Conservation (phyloP, 2,329 filamentous ascomycete genomes). For the Phaeosphaeriaceae sp. region DNA sequence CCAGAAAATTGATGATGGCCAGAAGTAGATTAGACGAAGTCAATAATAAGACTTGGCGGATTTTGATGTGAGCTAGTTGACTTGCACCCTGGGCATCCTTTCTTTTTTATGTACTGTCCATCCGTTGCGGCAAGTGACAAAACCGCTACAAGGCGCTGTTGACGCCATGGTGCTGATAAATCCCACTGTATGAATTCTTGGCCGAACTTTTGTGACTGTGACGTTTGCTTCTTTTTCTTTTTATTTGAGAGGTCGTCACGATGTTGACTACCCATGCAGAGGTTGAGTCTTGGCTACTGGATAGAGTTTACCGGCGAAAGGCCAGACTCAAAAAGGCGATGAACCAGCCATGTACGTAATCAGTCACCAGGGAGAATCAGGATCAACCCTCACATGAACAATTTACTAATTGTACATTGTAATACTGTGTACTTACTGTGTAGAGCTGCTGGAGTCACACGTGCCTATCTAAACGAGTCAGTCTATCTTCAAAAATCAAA, state of each 20-base stretch:
- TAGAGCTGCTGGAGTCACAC: too few relatives aligned
- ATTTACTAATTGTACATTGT: too few relatives aligned
- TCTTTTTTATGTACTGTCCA: constrained; percentile 18
- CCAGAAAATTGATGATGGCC: neutral
- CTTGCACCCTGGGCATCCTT: neutral
- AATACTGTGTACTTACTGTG: too few relatives aligned
- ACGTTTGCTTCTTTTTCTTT: constrained; percentile 14
- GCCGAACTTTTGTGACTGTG: constrained; percentile 24
- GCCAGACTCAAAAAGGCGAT: constrained; percentile 2
- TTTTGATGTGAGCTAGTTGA: neutral
- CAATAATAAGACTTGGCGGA: neutral
- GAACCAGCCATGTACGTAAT: constrained; percentile 9
- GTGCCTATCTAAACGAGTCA: too few relatives aligned
- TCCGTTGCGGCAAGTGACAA: constrained; percentile 14
- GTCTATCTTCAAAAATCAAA: too few relatives aligned
- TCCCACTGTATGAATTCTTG: constrained; percentile 5
- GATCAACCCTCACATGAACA: neutral
- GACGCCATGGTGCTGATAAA: constrained; percentile 30
- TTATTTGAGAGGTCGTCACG: constrained; percentile 14
- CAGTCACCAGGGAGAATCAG: neutral
- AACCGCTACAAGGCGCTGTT: constrained; percentile 4
- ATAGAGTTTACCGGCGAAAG: constrained; percentile 12
- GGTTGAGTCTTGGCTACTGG: constrained; percentile 34
- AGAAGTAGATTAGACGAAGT: neutral
- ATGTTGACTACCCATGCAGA: constrained; percentile 23